Evolutionary conservation across 495 filamentous ascomycete genomes (phyloP).

Genomic region (Immersiella caudata): DNA sequence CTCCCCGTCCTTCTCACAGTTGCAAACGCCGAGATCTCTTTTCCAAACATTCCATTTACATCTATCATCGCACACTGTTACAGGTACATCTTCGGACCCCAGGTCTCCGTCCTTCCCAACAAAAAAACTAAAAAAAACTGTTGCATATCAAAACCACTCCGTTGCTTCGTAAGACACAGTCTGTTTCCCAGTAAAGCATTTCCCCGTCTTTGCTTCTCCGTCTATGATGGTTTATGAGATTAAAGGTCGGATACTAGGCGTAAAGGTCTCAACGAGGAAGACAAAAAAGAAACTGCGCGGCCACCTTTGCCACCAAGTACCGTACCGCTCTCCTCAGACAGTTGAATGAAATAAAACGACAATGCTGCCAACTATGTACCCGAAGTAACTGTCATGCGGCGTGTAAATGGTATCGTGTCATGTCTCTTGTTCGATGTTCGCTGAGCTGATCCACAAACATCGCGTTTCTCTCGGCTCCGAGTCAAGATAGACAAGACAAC

Average conservation of each 20-base stretch:
- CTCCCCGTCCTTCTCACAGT: no score
- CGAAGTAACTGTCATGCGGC: slow-evolving; percentile 11
- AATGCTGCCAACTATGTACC: slow-evolving; percentile 13
- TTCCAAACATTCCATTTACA: slow-evolving; percentile 13
- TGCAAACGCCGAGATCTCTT: no score
- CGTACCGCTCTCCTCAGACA: background rate
- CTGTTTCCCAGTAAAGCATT: background rate
- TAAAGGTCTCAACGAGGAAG: background rate
- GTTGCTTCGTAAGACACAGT: background rate
- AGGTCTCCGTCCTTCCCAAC: background rate
- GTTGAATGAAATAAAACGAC: slow-evolving; percentile 1
- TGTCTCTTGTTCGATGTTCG: background rate
- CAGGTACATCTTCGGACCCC: slow-evolving; percentile 1
- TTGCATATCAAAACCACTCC: background rate
- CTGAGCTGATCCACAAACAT: background rate
- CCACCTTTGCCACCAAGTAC: background rate
- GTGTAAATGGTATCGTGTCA: background rate
- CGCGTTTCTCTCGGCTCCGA: background rate
- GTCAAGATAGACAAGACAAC: background rate
- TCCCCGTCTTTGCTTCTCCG: background rate
- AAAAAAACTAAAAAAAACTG: background rate
- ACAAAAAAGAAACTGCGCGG: background rate
- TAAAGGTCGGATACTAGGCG: slow-evolving; percentile 4
- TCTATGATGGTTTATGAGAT: slow-evolving; percentile 11
- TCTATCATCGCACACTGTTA: slow-evolving; percentile 15